Conservation (phyloP, 306 rosid genomes). For the Urtica urens region DNA sequence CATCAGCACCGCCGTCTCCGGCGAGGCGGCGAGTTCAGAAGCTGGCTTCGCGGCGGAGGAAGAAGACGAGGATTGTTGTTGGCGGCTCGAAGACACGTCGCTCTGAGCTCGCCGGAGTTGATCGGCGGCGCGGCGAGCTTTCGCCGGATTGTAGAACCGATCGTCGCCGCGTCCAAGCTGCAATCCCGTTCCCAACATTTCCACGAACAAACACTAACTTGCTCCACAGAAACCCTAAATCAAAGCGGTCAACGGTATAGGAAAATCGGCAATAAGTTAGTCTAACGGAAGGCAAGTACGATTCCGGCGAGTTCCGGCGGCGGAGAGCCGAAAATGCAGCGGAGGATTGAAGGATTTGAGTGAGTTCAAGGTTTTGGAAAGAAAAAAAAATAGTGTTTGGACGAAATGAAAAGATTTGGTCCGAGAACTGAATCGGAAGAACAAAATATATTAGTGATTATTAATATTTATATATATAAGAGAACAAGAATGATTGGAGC, state of each 20-base stretch:
- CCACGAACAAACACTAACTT: constrained; percentile 10
- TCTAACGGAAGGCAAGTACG: background rate
- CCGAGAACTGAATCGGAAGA: constrained; percentile 16
- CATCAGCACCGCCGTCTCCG: constrained; percentile 26
- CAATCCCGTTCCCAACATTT: constrained; percentile 57
- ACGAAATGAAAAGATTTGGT: background rate
- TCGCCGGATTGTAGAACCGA: constrained; percentile 44
- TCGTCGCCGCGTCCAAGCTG: constrained; percentile 53
- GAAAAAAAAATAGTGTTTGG: constrained; percentile 6
- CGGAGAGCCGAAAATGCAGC: background rate
- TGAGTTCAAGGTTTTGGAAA: constrained; percentile 9
- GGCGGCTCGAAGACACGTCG: constrained; percentile 29
- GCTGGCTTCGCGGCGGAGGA: constrained; percentile 15
- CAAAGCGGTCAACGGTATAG: constrained; percentile 34
- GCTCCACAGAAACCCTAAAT: constrained; percentile 14
- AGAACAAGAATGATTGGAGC: background rate
- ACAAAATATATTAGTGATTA: too few species aligned
- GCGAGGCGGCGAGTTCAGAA: constrained; percentile 14
- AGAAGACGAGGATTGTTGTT: constrained; percentile 1
- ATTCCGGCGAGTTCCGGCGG: too few species aligned
- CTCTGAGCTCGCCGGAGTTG: constrained; percentile 41
- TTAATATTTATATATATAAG: too few species aligned
- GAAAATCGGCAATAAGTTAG: background rate
- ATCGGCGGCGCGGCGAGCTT: constrained; percentile 40
- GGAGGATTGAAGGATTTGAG: background rate